These are phyloP conservation scores for Capsicum baccatum DNA, from an alignment of 257 asterid species.

Conservation along the genomic window DNA sequence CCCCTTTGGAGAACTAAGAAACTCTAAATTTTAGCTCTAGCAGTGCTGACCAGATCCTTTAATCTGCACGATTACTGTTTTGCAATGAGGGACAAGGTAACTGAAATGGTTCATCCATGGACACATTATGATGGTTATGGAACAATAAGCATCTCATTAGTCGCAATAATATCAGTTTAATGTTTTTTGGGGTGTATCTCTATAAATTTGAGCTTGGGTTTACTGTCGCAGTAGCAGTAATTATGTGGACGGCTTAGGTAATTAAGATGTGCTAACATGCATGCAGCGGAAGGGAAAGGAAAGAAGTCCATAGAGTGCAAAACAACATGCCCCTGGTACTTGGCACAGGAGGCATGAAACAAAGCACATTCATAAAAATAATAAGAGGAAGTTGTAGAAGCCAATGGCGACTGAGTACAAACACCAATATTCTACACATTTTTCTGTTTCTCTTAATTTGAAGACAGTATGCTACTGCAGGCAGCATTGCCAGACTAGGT, in stretches of 20 bases:
- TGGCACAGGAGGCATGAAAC: neutral
- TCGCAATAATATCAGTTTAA: no score
- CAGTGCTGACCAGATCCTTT: neutral
- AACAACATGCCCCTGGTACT: neutral
- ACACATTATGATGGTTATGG: neutral
- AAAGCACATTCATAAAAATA: neutral
- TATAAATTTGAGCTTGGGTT: no score
- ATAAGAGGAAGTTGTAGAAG: neutral
- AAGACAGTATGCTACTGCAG: slow-evolving; percentile 3
- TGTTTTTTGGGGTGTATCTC: no score
- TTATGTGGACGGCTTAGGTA: no score
- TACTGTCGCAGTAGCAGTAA: no score
- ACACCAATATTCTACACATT: slow-evolving; percentile 15
- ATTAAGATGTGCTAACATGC: no score
- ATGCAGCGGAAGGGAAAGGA: no score
- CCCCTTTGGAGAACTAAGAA: neutral
- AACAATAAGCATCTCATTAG: neutral
- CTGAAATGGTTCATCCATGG: neutral
- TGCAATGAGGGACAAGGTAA: neutral
- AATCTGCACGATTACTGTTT: neutral
- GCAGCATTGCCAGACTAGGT: neutral
- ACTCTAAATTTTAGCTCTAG: neutral
- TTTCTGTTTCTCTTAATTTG: slow-evolving; percentile 1
- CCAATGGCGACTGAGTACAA: neutral
- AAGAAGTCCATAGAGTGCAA: no score